Base-by-base conservation (phyloP, 345 rosid genomes). In the Eucalyptus decipiens region DNA sequence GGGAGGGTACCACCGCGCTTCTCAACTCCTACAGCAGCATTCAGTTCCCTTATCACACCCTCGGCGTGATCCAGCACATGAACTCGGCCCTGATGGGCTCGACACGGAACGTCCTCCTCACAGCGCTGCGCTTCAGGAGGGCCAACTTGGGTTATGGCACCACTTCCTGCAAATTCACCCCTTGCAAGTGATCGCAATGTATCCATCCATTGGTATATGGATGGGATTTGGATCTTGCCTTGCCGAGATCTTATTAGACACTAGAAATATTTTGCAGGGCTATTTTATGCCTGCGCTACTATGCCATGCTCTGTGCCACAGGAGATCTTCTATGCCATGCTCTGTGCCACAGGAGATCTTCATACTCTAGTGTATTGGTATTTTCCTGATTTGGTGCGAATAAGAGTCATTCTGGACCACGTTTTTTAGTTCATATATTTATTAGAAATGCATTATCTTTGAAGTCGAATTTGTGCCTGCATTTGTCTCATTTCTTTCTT, bases 1-100 rank as follows among this genome's bases (percentile, higher is more conserved):
- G 99, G 87, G 99, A 97, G 91, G 97, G 90, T 51, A 97, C 96
- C 86, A 93, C 98, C 5, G 95, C 98, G 18, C 97, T 97, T 52
- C 96, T 97, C 83, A 97, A 97, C 92, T 95, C 99, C 80, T 95
- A 97, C 83, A 94, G 95, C 89, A 94, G 95, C 54, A 91, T 95
- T 60, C 94, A 88, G 80, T 97, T 95, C 92, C 93, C 96, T 81
- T 95, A 94, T 85, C 90, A 90, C 85, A 32, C 96, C 5, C n/a
- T 92, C 4, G 69, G 89, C 72, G 97, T 96, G 42, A 87, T 94
- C 89, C 92, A 94, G 4, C 90, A 89, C 45, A 93, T 91, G 87
- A 96, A 97, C 87, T 86, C 87, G 91, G 99, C 98, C 40, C 92
- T 97, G 87, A 91, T 93, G 92, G 95, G 95, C 40, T 97, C 98